phyloP scores from a whole-genome alignment of 257 asterid species.

The Scutellaria galericulata region DNA sequence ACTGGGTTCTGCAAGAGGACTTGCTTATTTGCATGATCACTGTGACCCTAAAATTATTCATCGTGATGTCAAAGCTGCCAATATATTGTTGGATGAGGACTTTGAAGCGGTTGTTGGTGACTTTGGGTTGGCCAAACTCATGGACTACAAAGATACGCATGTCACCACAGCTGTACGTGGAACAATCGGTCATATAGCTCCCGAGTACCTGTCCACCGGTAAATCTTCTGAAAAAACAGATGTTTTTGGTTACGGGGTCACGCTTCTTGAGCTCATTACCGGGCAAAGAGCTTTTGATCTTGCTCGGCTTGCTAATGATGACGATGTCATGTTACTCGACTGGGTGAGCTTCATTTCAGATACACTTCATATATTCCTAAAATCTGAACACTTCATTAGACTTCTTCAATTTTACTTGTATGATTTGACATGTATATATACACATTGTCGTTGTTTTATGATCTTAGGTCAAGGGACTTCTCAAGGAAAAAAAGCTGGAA shows the following conservation, averaged over 20 bases:
- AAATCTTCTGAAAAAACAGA: slow-evolving; percentile 92
- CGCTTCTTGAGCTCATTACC: slow-evolving; percentile 95
- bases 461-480: slow-evolving; percentile 80
- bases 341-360: slow-evolving; percentile 62
- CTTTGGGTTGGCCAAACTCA: slow-evolving; percentile 90
- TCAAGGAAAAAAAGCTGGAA: slow-evolving; percentile 78
- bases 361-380: neutral
- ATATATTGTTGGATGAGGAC: slow-evolving; percentile 83
- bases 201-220: slow-evolving; percentile 84
- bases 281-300: slow-evolving; percentile 94
- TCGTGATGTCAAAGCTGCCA: slow-evolving; percentile 90
- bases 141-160: slow-evolving; percentile 97
- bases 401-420: no score
- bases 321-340: slow-evolving; percentile 90
- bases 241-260: slow-evolving; percentile 90
- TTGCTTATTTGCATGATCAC: slow-evolving; percentile 90
- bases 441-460: neutral
- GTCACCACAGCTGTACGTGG: slow-evolving; percentile 93
- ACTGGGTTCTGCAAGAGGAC: slow-evolving; percentile 89
- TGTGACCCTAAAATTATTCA: slow-evolving; percentile 92
- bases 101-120: slow-evolving; percentile 97
- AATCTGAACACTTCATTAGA: neutral
- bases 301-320: slow-evolving; percentile 91
- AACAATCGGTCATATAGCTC: slow-evolving; percentile 85
- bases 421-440: neutral